These are phyloP conservation scores for Tulasnella sp. DNA, from an alignment of 768 basidiomycete species.

Conservation along the genomic window DNA sequence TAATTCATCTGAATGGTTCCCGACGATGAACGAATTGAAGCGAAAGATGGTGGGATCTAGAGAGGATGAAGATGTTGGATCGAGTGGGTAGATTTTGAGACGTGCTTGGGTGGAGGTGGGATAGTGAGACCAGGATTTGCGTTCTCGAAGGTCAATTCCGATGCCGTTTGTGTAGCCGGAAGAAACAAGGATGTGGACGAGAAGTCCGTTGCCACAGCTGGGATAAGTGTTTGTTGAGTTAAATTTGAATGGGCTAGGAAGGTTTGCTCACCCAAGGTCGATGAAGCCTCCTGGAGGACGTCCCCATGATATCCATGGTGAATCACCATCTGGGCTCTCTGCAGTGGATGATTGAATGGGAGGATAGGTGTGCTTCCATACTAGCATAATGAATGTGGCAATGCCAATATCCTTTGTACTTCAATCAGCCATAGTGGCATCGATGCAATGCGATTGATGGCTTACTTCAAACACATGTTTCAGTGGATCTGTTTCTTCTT, in stretches of 20 bases:
- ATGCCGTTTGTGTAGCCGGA: constrained; percentile 68
- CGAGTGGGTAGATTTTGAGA: constrained; percentile 56
- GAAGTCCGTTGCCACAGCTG: constrained; percentile 85
- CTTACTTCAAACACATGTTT: constrained; percentile 84
- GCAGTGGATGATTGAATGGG: constrained; percentile 4
- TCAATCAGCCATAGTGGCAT: background rate
- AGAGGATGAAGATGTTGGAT: constrained; percentile 36
- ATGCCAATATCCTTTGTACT: constrained; percentile 74
- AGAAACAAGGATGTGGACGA: constrained; percentile 70
- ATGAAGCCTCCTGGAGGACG: constrained; percentile 75
- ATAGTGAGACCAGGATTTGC: constrained; percentile 75
- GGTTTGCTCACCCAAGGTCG: constrained; percentile 58
- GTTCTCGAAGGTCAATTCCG: constrained; percentile 76
- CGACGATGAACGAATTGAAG: constrained; percentile 54
- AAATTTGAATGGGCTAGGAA: background rate
- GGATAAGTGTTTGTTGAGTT: background rate
- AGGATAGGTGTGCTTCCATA: constrained; percentile 71
- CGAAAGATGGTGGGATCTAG: constrained; percentile 23
- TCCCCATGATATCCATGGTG: constrained; percentile 59
- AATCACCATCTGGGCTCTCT: constrained; percentile 21
- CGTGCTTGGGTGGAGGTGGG: constrained; percentile 44
- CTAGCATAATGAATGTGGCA: constrained; percentile 79
- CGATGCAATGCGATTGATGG: background rate
- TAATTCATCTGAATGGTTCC: constrained; percentile 92
- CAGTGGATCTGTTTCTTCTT: constrained; percentile 68